Evolutionary conservation across 371 early-diverging fungal species (phyloP), one percentile per base, ranked within the genome.

Genomic region (Batkoa obscura): DNA sequence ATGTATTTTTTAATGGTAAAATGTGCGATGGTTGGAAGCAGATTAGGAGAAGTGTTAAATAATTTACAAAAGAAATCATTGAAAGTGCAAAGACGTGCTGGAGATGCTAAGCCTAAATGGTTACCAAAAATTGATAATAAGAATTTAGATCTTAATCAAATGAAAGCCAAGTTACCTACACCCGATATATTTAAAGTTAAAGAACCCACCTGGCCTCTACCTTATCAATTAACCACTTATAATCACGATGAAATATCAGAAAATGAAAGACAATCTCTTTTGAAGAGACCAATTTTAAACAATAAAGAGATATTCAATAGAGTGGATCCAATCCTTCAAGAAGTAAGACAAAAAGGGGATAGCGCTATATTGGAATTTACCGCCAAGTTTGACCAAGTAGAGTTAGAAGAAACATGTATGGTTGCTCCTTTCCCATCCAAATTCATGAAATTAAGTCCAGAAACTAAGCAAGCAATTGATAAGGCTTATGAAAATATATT

Each of bases 1-100:
- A 76, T 97, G 53, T 97, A 94, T 72, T 97, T 97, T 75, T 82
- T 88, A 2, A 68, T 97, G 49, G 81, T 78, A 53, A 91, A 88
- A 62, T 90, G 91, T 68, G 78, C 83, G 1, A 74, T 76, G 36
- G 68, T 72, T 36, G 94, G 90, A 38, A 91, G 93, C 2, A 68
- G 73, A 2, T 69, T 97, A 34, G 64, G 79, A 3, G 96, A 95
- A 61, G 70, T 97, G 8, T 94, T 93, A 66, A 72, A 69, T 63
- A 81, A 89, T 43, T 69, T 97, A 58, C 86, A 94, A 63, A 67
- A 66, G 60, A 75, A 86, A 55, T 74, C 88, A 53, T 79, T 79
- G 58, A 90, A 90, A 69, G 79, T 97, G 17, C 81, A 82, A 5
- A 78, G 96, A 10, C 76, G 96, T 23, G 81, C 90, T n/a, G 96